Base-by-base conservation (phyloP, 2,329 filamentous ascomycete species). In the Geosmithia putterillii region DNA sequence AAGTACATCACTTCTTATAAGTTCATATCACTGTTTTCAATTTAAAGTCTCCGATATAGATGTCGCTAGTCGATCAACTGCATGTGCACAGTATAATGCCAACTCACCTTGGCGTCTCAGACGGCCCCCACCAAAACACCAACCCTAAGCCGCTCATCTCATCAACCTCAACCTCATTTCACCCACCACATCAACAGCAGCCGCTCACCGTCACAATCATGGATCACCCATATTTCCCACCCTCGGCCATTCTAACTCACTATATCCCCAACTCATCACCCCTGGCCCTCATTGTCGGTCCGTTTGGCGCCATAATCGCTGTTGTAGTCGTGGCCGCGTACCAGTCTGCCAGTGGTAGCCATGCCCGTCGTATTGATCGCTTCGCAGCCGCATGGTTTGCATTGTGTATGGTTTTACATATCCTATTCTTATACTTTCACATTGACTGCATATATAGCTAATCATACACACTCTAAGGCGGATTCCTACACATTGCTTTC, bases 401-500 rank as follows among this genome's bases (percentile, higher is more conserved):
- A 2, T 48, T 76, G 38, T 77, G 74, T 76, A 51, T 54, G 71
- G 60, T 21, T 20, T 17, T 39, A 6, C 17, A 6, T 22, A 40
- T 18, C 25, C n/a, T 41, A 34, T 6, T 36, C 22, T 36, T 40
- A 9, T 25, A 3, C 7, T 32, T 18, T 14, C 3, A 18, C 4
- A 22, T 28, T 7, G 32, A 39, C 12, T 23, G 12, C 4, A 18
- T 7, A 19, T 36, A 14, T 17, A 18, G 41, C 2, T 40, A 20
- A 8, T 44, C 36, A 15, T n/a, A 22, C 12, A 2, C 22, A 5
- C 5, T 14, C 10, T 40, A 42, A 81, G 77, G 75, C 51, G 79
- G 77, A 2, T 77, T 73, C 51, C 69, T 94, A 34, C 88, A 95
- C 62, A 71, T 83, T 44, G 80, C 83, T 55, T 94, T 94, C 59